Evolutionary conservation across 1,284 basidiomycete species (phyloP).

Genomic region (Polyporus tsugae): DNA sequence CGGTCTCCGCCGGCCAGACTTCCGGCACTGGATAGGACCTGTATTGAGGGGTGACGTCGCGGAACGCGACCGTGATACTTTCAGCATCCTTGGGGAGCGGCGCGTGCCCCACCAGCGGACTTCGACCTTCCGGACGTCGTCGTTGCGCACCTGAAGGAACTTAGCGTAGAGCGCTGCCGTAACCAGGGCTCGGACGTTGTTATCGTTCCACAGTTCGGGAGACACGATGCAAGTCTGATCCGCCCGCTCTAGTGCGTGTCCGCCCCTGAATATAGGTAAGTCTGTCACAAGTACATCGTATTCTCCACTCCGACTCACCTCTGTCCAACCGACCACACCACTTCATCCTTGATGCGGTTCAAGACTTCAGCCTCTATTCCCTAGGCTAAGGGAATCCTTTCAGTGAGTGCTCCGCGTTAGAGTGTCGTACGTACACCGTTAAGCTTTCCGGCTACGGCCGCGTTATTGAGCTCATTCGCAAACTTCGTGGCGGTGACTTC

Average conservation of each 20-base stretch:
- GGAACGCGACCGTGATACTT: constrained; percentile 17
- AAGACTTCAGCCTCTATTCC: neutral
- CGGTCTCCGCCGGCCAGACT: constrained; percentile 15
- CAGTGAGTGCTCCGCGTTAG: neutral
- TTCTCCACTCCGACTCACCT: neutral
- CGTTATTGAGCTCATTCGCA: neutral
- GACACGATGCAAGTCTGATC: neutral
- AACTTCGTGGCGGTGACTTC: neutral
- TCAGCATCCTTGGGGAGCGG: neutral
- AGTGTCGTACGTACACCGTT: neutral
- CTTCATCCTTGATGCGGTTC: neutral
- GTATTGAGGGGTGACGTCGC: constrained; percentile 15
- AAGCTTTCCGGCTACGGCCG: neutral
- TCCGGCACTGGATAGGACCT: constrained; percentile 13
- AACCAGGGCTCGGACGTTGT: neutral
- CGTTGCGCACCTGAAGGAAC: neutral
- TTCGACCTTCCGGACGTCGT: neutral
- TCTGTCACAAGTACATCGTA: neutral
- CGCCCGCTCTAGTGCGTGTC: neutral
- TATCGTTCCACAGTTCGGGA: neutral
- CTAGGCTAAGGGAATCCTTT: neutral
- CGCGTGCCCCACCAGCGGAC: neutral
- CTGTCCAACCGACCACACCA: neutral
- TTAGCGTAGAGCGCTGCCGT: neutral
- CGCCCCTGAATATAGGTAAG: neutral